A percentile compares a stretch with the other conserved stretches of the same genome.
Evolutionary conservation across 163 green algal genomes (phyloP).

Genomic region (Chlorella variabilis): DNA sequence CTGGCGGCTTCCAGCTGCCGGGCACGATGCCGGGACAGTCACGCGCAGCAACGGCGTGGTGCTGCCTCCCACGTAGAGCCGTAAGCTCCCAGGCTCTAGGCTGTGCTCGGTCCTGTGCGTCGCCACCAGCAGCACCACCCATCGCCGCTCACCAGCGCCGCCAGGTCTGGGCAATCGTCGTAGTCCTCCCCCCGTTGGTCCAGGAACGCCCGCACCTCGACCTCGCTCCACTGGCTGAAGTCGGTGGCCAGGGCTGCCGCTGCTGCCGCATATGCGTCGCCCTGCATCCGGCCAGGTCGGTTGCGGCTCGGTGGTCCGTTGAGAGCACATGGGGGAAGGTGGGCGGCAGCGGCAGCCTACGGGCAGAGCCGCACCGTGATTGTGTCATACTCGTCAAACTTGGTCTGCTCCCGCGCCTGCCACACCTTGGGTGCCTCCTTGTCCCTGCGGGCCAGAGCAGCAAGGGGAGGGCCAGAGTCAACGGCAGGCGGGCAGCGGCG

Average conservation of each 20-base stretch:
- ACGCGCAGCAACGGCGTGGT: too few relatives aligned
- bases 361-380: conserved; percentile 22
- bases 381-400: conserved; percentile 21
- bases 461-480: not conserved
- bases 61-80: too few relatives aligned
- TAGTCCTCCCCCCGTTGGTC: conserved; percentile 82
- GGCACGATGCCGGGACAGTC: too few relatives aligned
- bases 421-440: conserved; percentile 57
- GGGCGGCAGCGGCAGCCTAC: too few relatives aligned
- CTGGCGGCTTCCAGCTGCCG: too few relatives aligned
- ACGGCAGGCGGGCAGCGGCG: not conserved
- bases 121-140: too few relatives aligned
- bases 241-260: conserved; percentile 50
- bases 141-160: conserved; percentile 14
- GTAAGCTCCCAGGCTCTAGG: too few relatives aligned
- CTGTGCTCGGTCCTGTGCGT: too few relatives aligned
- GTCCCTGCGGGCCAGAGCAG: conserved; percentile 33
- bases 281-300: not conserved
- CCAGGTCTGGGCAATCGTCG: conserved; percentile 59
- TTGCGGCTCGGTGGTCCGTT: not conserved
- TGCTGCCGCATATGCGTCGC: not conserved
- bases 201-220: conserved; percentile 75
- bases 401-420: conserved; percentile 37
- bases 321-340: not conserved
- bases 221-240: conserved; percentile 70